Conservation (phyloP, 2,329 filamentous ascomycete species). For the Colletotrichum falcatum region DNA sequence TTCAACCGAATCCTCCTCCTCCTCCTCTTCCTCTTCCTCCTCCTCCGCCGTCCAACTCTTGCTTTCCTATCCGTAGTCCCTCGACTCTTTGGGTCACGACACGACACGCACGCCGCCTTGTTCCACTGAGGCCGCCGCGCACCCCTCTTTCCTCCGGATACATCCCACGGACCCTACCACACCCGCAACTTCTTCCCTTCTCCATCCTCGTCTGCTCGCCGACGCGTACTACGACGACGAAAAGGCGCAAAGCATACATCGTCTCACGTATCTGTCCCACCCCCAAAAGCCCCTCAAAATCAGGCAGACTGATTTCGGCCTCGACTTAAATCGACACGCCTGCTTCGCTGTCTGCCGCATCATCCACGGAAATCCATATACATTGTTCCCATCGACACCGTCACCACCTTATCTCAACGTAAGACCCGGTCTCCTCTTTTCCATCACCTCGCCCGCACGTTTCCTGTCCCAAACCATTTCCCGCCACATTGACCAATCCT, state of each 20-base stretch:
- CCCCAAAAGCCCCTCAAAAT: constrained; percentile 18
- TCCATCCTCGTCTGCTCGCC: constrained; percentile 32
- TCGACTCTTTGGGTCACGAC: constrained; percentile 16
- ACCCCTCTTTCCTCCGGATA: constrained; percentile 12
- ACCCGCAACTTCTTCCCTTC: constrained; percentile 15
- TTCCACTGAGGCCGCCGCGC: constrained; percentile 36
- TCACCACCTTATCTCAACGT: constrained; percentile 6
- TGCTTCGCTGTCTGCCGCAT: constrained; percentile 22
- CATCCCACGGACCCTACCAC: constrained; percentile 15
- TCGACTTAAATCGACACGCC: constrained; percentile 38
- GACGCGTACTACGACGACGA: constrained; percentile 36
- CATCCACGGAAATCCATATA: constrained; percentile 8
- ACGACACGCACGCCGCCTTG: constrained; percentile 26
- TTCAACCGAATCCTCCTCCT: constrained; percentile 39
- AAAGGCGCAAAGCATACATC: constrained; percentile 6
- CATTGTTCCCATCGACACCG: constrained; percentile 12
- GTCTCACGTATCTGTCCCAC: constrained; percentile 14
- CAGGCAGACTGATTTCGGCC: constrained; percentile 38
- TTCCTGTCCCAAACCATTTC: constrained; percentile 28
- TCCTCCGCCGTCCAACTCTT: constrained; percentile 27
- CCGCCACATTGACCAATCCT: constrained; percentile 39
- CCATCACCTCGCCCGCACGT: constrained; percentile 15
- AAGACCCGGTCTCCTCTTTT: constrained; percentile 34
- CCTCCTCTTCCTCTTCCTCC: constrained; percentile 4
- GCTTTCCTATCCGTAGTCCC: constrained; percentile 7